Evolutionary conservation across 2,329 filamentous ascomycete species (phyloP), one percentile per base, ranked within the genome.

Genomic region (Ophiocordyceps camponoti-floridani): DNA sequence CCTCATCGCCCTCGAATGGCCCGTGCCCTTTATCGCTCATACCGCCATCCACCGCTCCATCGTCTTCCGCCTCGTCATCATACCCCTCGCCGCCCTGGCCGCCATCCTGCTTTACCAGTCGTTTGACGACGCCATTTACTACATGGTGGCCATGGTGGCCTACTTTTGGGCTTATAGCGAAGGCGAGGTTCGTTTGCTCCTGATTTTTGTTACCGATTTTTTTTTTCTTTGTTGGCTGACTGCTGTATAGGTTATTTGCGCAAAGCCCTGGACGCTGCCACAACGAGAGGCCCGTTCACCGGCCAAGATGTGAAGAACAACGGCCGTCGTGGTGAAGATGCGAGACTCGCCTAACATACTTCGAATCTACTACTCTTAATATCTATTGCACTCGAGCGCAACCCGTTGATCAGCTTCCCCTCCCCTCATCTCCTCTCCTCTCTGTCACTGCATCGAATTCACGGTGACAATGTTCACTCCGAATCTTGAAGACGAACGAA

Each of bases 101-200:
- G 78, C 84, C 6, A 70, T 81, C 27, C 69, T 98, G 50, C 68
- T 94, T 50, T 98, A 98, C 61, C 91, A 96, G 62, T 84, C 79
- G 47, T 94, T 88, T 27, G 94, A 98, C 59, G 73, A 89, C 3
- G 91, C 85, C 4, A 66, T 96, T 44, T 98, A 96, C 66, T 95
- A 96, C 60, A 60, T 93, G 26, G 75, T 95, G 49, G 89, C 82
- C 18, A 79, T 93, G 66, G 70, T 68, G 8, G 80, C 91, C 13
- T 98, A 96, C 63, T 94, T 96, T 56, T 95, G 88, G 88, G 91
- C 85, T 1, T 96, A 93, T 56, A 91, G 82, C 56, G 89, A 98
- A 63, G 91, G 91, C 63, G 91, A 98, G 80, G 88, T 94, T 64
- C 58, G 82, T 68, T 14, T 28, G 6, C 14, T 10, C 12, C 44